These are phyloP conservation scores for Blastocystis sp. DNA, from an alignment of 352 stramenopile species.

Conservation along the genomic window DNA sequence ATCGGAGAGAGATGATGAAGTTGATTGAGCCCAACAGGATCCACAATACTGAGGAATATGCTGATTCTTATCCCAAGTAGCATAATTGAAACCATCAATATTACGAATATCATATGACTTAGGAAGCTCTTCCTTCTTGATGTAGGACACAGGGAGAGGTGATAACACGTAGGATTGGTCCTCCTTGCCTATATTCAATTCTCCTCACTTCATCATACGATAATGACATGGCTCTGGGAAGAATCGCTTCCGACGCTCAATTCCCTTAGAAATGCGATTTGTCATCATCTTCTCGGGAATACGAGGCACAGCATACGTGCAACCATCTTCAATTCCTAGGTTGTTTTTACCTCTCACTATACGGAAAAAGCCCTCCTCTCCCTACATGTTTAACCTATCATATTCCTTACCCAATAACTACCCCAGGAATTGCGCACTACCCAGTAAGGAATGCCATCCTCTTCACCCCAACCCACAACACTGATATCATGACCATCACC, in stretches of 20 bases:
- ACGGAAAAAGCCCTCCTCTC: conserved; percentile 90
- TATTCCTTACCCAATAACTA: conserved; percentile 78
- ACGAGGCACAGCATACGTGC: conserved; percentile 82
- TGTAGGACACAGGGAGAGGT: conserved; percentile 77
- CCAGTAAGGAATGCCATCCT: conserved; percentile 84
- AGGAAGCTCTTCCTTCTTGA: conserved; percentile 80
- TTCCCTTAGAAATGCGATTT: neutral
- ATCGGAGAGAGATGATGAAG: conserved; percentile 51
- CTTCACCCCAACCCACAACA: conserved; percentile 89
- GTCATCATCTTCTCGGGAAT: neutral
- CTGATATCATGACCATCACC: conserved; percentile 86
- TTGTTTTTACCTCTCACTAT: conserved; percentile 86
- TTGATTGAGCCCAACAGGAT: conserved; percentile 81
- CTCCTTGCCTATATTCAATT: neutral
- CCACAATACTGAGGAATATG: conserved; percentile 90
- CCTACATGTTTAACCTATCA: conserved; percentile 71
- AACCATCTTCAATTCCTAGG: conserved; percentile 87
- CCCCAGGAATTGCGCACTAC: conserved; percentile 91
- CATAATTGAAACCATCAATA: conserved; percentile 86
- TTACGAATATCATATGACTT: conserved; percentile 82
- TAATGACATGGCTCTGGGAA: neutral
- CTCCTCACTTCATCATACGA: neutral
- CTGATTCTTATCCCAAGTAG: conserved; percentile 97
- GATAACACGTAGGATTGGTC: conserved; percentile 42
- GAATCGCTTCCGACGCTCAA: neutral